Base-by-base conservation (phyloP, 441 rosid genomes). In the Kokia cookei region DNA sequence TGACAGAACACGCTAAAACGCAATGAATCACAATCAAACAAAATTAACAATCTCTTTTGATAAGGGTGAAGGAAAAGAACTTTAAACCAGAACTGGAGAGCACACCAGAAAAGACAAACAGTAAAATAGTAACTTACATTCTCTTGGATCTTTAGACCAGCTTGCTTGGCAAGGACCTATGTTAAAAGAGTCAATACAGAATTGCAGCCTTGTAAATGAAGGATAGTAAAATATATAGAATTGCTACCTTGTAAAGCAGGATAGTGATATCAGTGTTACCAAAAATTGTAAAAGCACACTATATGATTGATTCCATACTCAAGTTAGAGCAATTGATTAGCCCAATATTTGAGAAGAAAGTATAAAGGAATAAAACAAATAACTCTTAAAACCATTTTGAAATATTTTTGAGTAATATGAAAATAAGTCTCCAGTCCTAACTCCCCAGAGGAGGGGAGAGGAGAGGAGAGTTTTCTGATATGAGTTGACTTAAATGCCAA, bases 121-220 rank as follows among this genome's bases (percentile, higher is more conserved):
- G 68, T 14, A 62, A 29, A 47, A 55, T 15, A 57, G 45, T 8
- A 62, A 78, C 90, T 84, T 85, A 93, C 98, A 81, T 85, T 81
- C 76, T 88, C 90, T 79, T 90, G 96, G 70, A 94, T 89, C 86
- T 86, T 84, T 75, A 92, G 84, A 79, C 97, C 96, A 77, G 94
- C 97, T 88, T 94, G 98, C 94, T 92, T 92, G 80, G 82, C 82
- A 63, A 92, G 90, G 82, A 94, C 98, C 98, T 93, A 75, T 12
- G 59, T 27, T 51, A n/a, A 60, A 35, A 62, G 12, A 7, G 37
- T 32, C 61, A 74, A 54, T 43, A 76, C 5, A 68, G 63, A 12
- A 32, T 24, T 57, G 54, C 58, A 74, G 78, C 54, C 35, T 65
- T 42, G 65, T 19, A 43, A 64, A 65, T 65, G 54, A 35, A 24